A percentile compares a stretch with the other conserved stretches of the same genome.
Evolutionary conservation across 495 filamentous ascomycete genomes (phyloP).

Genomic region (Aspergillus cristatus): DNA sequence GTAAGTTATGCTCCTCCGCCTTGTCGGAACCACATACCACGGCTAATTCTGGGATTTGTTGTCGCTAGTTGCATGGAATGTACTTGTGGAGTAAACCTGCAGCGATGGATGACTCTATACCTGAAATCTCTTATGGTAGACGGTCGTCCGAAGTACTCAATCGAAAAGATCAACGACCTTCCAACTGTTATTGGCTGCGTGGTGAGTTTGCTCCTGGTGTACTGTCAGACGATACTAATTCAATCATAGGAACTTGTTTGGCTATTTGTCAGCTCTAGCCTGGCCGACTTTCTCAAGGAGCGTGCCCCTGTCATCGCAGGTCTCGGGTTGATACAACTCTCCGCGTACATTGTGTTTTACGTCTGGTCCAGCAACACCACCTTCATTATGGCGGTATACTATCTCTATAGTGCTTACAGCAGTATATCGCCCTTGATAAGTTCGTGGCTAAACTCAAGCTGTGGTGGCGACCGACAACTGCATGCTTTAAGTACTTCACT

Average conservation of each 20-base stretch:
- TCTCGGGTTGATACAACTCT: not conserved
- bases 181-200: slow-evolving; percentile 3
- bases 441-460: not conserved
- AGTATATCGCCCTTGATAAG: not conserved
- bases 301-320: not conserved
- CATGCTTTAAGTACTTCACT: slow-evolving; percentile 1
- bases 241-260: slow-evolving; percentile 1
- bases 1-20: too few species aligned
- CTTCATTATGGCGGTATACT: not conserved
- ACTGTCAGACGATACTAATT: too few species aligned
- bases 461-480: not conserved
- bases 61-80: slow-evolving; percentile 3
- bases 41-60: too few species aligned
- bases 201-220: not conserved
- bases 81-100: slow-evolving; percentile 6
- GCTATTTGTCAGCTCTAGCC: not conserved
- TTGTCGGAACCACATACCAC: too few species aligned
- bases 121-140: slow-evolving; percentile 4
- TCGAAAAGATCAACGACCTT: slow-evolving; percentile 1
- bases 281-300: not conserved
- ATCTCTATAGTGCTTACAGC: slow-evolving; percentile 1
- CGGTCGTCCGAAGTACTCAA: not conserved
- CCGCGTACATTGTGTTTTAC: not conserved
- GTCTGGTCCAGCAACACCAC: not conserved
- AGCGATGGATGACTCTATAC: slow-evolving; percentile 7